phyloP scores from a whole-genome alignment of 345 rosid genomes.

The Anacardium occidentale region DNA sequence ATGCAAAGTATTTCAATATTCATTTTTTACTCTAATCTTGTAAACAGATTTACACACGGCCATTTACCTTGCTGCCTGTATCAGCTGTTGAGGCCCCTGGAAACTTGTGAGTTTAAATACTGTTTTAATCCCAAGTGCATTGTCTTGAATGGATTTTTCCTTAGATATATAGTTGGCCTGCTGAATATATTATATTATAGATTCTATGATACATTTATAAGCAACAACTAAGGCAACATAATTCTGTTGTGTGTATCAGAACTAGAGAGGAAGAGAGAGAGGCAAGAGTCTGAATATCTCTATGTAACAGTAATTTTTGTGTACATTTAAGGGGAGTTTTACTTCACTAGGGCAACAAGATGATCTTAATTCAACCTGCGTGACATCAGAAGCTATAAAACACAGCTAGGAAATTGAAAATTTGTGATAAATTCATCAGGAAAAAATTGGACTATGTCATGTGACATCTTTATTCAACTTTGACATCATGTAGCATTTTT shows the following conservation, averaged over 20 bases:
- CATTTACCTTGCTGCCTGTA: constrained; percentile 64
- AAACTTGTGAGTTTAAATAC: constrained; percentile 57
- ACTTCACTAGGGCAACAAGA: not conserved
- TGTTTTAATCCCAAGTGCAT: not conserved
- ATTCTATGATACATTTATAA: not conserved
- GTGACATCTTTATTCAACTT: not conserved
- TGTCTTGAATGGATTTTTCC: not conserved
- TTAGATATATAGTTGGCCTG: not conserved
- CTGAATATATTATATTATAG: not conserved
- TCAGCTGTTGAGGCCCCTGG: constrained; percentile 82
- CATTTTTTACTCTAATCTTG: not conserved
- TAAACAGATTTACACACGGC: constrained; percentile 61
- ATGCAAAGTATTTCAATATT: not conserved
- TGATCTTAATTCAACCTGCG: not conserved
- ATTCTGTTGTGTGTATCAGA: not conserved
- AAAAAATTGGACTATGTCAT: not conserved
- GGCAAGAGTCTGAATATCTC: not conserved
- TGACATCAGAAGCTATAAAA: not conserved
- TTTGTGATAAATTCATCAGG: not conserved
- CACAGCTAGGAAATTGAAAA: not conserved
- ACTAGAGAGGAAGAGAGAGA: not conserved
- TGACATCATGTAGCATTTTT: not conserved
- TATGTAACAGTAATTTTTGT: not conserved
- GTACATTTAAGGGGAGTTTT: not conserved
- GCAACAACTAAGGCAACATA: constrained; percentile 1